Evolutionary conservation across 164 flowering plant species (phyloP).

Genomic region (Nymphaea colorata): DNA sequence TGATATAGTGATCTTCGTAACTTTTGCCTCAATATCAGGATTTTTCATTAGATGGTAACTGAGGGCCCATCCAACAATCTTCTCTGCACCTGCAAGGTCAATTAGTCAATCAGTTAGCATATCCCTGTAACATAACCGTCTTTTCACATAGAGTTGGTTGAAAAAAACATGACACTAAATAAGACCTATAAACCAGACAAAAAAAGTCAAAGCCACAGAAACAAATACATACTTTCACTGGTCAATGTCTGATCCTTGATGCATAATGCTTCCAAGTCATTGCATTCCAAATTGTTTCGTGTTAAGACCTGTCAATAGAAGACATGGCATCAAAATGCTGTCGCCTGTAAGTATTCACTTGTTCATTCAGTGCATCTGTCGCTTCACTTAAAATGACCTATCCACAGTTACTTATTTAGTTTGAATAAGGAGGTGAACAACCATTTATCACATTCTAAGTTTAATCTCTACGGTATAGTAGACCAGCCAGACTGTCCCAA

Average conservation of each 20-base stretch:
- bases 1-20: constrained; percentile 52
- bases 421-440: too few relatives aligned
- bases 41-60: constrained; percentile 67
- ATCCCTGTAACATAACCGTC: background rate
- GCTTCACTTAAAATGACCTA: too few relatives aligned
- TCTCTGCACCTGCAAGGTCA: constrained; percentile 50
- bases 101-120: background rate
- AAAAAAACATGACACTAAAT: background rate
- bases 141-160: background rate
- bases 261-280: constrained; percentile 51
- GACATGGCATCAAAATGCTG: background rate
- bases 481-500: too few relatives aligned
- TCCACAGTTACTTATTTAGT: too few relatives aligned
- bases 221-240: constrained; percentile 48
- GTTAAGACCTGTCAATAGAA: constrained; percentile 43
- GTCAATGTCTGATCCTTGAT: constrained; percentile 77
- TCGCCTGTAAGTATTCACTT: background rate
- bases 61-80: constrained; percentile 80
- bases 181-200: background rate
- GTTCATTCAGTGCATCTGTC: background rate
- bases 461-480: too few relatives aligned
- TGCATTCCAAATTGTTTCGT: constrained; percentile 49
- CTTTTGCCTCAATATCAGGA: constrained; percentile 28
- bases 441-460: too few relatives aligned
- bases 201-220: background rate